These are phyloP conservation scores for Ammopiptanthus mongolicus DNA, from an alignment of 306 rosid species.

Conservation along the genomic window DNA sequence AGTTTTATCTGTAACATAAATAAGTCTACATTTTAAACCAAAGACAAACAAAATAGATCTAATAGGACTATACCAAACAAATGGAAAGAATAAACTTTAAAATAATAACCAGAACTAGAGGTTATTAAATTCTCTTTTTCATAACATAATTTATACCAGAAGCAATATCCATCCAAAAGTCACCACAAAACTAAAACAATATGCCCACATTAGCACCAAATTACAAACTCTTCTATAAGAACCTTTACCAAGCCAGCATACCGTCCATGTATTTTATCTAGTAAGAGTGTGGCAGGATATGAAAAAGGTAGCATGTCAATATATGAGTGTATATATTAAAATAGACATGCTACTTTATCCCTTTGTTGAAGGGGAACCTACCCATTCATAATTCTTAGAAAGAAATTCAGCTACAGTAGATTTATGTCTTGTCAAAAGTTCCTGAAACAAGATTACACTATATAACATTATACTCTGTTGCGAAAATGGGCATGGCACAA, in stretches of 20 bases:
- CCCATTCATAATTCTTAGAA: constrained; percentile 96
- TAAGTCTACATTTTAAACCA: constrained; percentile 6
- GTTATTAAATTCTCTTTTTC: not conserved
- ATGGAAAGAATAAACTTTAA: not conserved
- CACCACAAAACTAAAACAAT: not conserved
- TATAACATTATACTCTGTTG: not conserved
- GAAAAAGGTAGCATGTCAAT: not conserved
- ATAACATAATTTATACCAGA: not conserved
- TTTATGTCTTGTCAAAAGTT: constrained; percentile 95
- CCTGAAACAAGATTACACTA: constrained; percentile 47
- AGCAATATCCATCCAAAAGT: not conserved
- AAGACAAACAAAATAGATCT: not conserved
- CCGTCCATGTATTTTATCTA: not conserved
- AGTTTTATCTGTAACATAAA: not conserved
- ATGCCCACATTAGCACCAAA: constrained; percentile 2
- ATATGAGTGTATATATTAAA: not conserved
- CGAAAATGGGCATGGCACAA: not conserved
- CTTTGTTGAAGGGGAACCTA: constrained; percentile 24
- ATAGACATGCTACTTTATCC: not conserved
- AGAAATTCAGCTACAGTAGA: constrained; percentile 95
- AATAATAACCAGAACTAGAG: not conserved
- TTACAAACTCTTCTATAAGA: not conserved
- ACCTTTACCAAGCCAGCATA: constrained; percentile 7
- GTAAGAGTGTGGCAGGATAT: not conserved
- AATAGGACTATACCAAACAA: not conserved